Evolutionary conservation across 805 yeast species (phyloP).

Genomic region (Teunomyces barrocoloradensis): DNA sequence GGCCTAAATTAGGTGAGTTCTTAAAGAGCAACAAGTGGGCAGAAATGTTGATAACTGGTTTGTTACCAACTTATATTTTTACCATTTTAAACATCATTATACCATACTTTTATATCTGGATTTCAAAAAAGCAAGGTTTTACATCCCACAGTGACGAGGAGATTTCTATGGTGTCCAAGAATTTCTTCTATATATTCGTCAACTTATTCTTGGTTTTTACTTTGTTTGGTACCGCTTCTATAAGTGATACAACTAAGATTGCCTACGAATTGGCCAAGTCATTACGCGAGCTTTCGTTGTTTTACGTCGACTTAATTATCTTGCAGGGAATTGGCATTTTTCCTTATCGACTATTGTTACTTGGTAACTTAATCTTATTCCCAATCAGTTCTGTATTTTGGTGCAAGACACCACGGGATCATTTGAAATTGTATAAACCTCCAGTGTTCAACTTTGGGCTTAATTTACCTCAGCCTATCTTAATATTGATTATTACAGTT

Average conservation of each 20-base stretch:
- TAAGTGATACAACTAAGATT: constrained; percentile 85
- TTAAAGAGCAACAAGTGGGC: constrained; percentile 68
- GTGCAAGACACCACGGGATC: constrained; percentile 83
- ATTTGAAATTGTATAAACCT: constrained; percentile 72
- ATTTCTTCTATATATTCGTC: constrained; percentile 91
- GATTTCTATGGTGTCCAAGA: constrained; percentile 82
- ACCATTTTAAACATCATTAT: constrained; percentile 77
- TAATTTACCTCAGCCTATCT: constrained; percentile 85
- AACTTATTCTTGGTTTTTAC: constrained; percentile 93
- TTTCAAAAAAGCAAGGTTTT: constrained; percentile 82
- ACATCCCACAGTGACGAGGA: constrained; percentile 93
- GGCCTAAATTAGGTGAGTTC: constrained; percentile 78
- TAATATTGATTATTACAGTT: constrained; percentile 79
- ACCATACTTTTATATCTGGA: constrained; percentile 83
- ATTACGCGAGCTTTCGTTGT: constrained; percentile 72
- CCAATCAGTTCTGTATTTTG: constrained; percentile 54
- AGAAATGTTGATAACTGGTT: constrained; percentile 76
- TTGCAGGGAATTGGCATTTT: constrained; percentile 85
- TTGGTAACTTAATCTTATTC: constrained; percentile 75
- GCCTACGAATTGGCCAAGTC: constrained; percentile 86
- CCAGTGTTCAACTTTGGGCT: constrained; percentile 91
- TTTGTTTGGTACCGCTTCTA: constrained; percentile 85
- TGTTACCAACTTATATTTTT: constrained; percentile 88
- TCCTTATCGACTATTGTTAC: constrained; percentile 79
- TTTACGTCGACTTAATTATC: constrained; percentile 83